These are phyloP conservation scores for Rhexocercosporidium sp. DNA, from an alignment of 2,329 filamentous ascomycete species.

Conservation along the genomic window DNA sequence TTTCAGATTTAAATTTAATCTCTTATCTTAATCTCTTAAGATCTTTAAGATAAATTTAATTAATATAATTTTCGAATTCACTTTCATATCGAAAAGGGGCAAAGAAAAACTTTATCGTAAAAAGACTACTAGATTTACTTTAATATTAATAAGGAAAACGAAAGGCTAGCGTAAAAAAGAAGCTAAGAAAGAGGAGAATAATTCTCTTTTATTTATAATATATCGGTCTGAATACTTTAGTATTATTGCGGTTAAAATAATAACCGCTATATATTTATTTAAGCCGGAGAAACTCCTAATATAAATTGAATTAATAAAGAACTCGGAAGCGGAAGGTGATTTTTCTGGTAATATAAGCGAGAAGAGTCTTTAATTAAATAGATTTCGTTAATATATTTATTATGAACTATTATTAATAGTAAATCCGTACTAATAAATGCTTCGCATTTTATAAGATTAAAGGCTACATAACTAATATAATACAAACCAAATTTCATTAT, in stretches of 20 bases:
- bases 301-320: not conserved
- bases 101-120: conserved; percentile 1
- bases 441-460: no score
- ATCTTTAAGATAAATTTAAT: conserved; percentile 7
- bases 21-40: conserved; percentile 1
- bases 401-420: not conserved
- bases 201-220: conserved; percentile 12
- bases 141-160: conserved; percentile 5
- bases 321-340: not conserved
- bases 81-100: conserved; percentile 9
- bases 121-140: conserved; percentile 12
- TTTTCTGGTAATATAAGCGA: not conserved
- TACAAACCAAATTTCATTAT: not conserved
- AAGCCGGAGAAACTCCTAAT: not conserved
- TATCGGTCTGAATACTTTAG: conserved; percentile 3
- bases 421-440: no score
- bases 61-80: conserved; percentile 13
- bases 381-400: not conserved
- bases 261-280: conserved; percentile 8
- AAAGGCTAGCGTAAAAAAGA: not conserved
- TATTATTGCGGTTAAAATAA: conserved; percentile 11
- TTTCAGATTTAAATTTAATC: not conserved
- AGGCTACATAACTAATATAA: not conserved
- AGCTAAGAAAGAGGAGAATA: not conserved
- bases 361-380: not conserved